Evolutionary conservation across 257 asterid genomes (phyloP), one percentile per base, ranked within the genome.

Genomic region (Solanum pinnatisectum): DNA sequence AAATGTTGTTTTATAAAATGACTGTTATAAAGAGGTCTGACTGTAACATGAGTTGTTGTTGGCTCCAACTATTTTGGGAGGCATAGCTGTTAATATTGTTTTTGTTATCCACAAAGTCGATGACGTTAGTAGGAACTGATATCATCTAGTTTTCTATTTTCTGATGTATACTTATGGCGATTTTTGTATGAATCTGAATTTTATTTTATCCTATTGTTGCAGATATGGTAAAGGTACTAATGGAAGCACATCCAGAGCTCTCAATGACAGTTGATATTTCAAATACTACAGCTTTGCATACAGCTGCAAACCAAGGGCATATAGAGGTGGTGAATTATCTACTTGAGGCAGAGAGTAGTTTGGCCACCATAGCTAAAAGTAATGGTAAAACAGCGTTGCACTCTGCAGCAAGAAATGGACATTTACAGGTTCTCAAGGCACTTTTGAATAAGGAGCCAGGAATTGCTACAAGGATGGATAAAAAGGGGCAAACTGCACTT

Each of bases 381-480:
- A 92, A 92, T 65, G 93, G 92, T 8, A 92, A 92, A 88, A 92
- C 94, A 7, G 92, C 89, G 9, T 77, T 92, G 87, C 94, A 92
- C 85, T 92, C 94, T 37, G 91, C 94, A 5, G 91, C 94, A 23
- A 91, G 94, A 84, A 92, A 92, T 37, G 93, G 94, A 23, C 94
- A 92, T 88, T 87, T 91, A 39, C 81, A 87, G 23, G 93, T 90
- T 35, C 86, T 92, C 40, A 90, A 74, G 79, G 92, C 93, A 25
- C 90, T 92, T 52, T 67, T 92, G 91, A 88, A 87, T 49, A 92
- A 89, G 13, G 93, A 92, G 12, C 89, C 90, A 0, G 85, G 87
- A 6, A 86, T 90, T 14, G 87, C 88, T 12, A 82, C 90, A 0
- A 71, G 94, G 40, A 88, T 25, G 30, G 94, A 92, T 87, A 92